Conservation (phyloP, 352 stramenopile species). For the Pythium pyrilobum region DNA sequence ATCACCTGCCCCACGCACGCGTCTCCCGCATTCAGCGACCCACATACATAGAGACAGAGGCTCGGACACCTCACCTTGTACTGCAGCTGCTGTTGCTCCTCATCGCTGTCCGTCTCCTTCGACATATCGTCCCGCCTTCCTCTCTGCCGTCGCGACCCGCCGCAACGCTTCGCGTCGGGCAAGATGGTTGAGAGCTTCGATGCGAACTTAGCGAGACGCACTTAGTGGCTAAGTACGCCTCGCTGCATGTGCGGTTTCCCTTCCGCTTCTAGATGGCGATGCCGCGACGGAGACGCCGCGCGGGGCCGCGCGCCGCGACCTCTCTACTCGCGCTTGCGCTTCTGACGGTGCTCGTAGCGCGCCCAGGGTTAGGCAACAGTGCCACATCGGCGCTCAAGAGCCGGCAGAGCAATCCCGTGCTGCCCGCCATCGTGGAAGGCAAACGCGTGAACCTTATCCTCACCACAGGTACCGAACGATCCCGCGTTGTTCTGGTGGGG, state of each 20-base stretch:
- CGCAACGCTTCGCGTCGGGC: constrained; percentile 20
- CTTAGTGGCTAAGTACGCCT: constrained; percentile 6
- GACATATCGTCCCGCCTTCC: constrained; percentile 34
- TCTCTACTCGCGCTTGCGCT: not conserved
- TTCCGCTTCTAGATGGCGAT: constrained; percentile 14
- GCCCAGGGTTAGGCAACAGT: not conserved
- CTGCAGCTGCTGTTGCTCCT: constrained; percentile 79
- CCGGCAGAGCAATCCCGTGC: constrained; percentile 34
- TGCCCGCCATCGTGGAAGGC: constrained; percentile 28
- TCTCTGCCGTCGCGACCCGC: not conserved
- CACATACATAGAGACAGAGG: not conserved
- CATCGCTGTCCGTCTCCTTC: constrained; percentile 81
- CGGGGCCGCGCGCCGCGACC: not conserved
- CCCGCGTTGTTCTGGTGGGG: too few species aligned
- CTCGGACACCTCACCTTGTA: constrained; percentile 56
- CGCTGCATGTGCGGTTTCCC: not conserved
- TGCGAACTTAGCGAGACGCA: constrained; percentile 13
- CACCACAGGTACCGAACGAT: constrained; percentile 32
- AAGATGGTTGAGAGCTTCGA: constrained; percentile 16
- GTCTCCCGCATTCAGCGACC: not conserved
- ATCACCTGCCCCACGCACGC: constrained; percentile 71
- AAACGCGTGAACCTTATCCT: constrained; percentile 30
- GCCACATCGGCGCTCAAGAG: constrained; percentile 29
- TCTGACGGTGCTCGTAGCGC: not conserved
- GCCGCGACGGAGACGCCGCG: not conserved